Conservation (phyloP, 2,329 filamentous ascomycete genomes). For the Sclerotinia subarctica region DNA sequence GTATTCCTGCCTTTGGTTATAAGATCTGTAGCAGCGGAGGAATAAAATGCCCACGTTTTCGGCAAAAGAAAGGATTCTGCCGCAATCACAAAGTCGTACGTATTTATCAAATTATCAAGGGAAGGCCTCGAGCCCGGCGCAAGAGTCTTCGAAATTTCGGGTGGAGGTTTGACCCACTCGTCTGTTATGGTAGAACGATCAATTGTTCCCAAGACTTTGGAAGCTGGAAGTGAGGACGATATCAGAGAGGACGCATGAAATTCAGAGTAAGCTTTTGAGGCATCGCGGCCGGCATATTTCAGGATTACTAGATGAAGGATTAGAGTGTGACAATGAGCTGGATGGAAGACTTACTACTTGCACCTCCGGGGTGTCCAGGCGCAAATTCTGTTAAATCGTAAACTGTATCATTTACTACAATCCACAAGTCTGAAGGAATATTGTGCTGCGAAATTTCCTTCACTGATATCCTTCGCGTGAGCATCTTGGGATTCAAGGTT, state of each 20-base stretch:
- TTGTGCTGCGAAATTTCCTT: constrained; percentile 50
- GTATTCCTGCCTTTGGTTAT: constrained; percentile 57
- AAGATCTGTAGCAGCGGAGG: constrained; percentile 67
- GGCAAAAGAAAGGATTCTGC: constrained; percentile 53
- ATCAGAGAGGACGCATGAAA: constrained; percentile 51
- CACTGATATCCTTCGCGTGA: constrained; percentile 38
- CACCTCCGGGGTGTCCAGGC: constrained; percentile 59
- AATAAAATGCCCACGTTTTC: constrained; percentile 70
- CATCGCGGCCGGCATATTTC: constrained; percentile 52
- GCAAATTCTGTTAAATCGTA: constrained; percentile 67
- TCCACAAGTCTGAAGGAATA: constrained; percentile 55
- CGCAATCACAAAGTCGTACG: constrained; percentile 58
- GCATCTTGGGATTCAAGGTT: constrained; percentile 22
- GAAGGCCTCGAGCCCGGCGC: constrained; percentile 38
- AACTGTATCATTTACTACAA: constrained; percentile 64
- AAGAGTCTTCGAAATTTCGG: constrained; percentile 32
- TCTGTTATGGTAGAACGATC: constrained; percentile 48
- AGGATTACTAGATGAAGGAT: constrained; percentile 43
- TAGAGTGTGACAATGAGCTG: not conserved
- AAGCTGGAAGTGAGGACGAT: constrained; percentile 42
- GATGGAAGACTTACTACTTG: constrained; percentile 45
- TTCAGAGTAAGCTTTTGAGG: constrained; percentile 50
- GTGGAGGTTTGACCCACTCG: constrained; percentile 46
- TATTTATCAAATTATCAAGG: constrained; percentile 53
- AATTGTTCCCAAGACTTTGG: constrained; percentile 50